Evolutionary conservation across 2,329 filamentous ascomycete genomes (phyloP).

Genomic region (Penicillium decumbens): DNA sequence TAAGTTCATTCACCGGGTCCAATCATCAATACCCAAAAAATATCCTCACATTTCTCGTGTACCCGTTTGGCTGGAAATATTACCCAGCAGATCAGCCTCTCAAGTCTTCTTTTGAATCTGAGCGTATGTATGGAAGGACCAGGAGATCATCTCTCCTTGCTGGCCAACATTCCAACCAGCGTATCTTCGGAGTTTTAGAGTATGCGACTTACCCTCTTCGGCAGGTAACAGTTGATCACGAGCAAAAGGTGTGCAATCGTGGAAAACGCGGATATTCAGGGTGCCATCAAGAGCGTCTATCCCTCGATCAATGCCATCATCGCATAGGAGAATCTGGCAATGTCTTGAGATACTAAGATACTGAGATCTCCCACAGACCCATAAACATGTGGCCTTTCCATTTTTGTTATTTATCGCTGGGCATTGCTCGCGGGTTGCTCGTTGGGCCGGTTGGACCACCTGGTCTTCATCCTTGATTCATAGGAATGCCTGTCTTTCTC

Average conservation of each 20-base stretch:
- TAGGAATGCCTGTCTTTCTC: conserved; percentile 16
- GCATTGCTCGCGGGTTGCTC: not conserved
- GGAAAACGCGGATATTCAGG: not conserved
- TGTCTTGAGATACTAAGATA: not conserved
- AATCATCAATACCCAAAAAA: not conserved
- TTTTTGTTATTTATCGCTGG: not conserved
- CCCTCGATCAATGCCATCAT: conserved; percentile 11
- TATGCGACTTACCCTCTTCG: conserved; percentile 14
- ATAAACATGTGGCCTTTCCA: not conserved
- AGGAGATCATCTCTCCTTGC: conserved; percentile 13
- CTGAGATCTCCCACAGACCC: not conserved
- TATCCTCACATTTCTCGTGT: conserved; percentile 1
- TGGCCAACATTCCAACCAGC: conserved; percentile 12
- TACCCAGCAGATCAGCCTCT: not conserved
- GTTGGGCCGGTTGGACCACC: conserved; percentile 12
- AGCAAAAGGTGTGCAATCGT: not conserved
- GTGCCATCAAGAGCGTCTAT: conserved; percentile 1
- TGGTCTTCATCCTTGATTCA: conserved; percentile 17
- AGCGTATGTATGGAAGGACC: not conserved
- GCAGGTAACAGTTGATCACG: conserved; percentile 10
- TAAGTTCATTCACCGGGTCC: not conserved
- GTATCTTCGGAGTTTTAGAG: conserved; percentile 18
- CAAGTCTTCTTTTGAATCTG: not conserved
- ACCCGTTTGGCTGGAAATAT: not conserved
- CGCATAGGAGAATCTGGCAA: not conserved